Evolutionary conservation across 1,284 basidiomycete genomes (phyloP).

Genomic region (Pseudomicrostroma phylloplanum): DNA sequence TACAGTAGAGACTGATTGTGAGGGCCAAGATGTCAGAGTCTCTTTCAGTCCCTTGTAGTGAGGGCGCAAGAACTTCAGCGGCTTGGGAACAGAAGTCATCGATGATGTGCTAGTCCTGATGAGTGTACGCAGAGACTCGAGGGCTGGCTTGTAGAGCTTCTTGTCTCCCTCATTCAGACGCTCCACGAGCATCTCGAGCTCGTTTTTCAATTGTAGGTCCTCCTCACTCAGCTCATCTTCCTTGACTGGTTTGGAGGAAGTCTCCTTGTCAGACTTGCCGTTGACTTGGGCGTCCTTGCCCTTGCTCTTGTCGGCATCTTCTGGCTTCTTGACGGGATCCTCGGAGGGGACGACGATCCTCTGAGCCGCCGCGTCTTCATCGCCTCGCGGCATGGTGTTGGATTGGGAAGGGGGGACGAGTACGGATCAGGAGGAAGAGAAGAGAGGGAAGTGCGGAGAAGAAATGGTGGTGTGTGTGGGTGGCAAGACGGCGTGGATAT

Average conservation of each 20-base stretch:
- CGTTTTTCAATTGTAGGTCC: slow-evolving; percentile 84
- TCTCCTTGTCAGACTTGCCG: slow-evolving; percentile 28
- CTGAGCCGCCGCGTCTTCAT: slow-evolving; percentile 9
- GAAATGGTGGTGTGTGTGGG: too few relatives aligned
- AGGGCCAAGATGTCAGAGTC: slow-evolving; percentile 40
- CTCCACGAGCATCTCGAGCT: slow-evolving; percentile 96
- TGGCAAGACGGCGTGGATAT: too few relatives aligned
- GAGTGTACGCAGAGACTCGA: slow-evolving; percentile 86
- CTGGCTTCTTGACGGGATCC: slow-evolving; percentile 51
- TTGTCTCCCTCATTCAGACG: slow-evolving; percentile 83
- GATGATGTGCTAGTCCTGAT: slow-evolving; percentile 96
- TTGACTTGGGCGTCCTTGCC: slow-evolving; percentile 27
- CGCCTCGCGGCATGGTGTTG: slow-evolving; percentile 17
- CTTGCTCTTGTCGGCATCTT: slow-evolving; percentile 25
- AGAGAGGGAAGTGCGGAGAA: too few relatives aligned
- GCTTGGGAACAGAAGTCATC: slow-evolving; percentile 99
- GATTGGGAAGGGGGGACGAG: neutral
- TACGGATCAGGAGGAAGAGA: too few relatives aligned
- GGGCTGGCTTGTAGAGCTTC: slow-evolving; percentile 75
- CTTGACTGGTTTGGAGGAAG: slow-evolving; percentile 50
- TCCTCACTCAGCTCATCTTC: slow-evolving; percentile 81
- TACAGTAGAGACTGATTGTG: slow-evolving; percentile 17
- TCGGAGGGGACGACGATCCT: slow-evolving; percentile 52
- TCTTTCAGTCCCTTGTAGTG: slow-evolving; percentile 73
- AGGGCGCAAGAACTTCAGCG: slow-evolving; percentile 93